These are phyloP conservation scores for Nothophytophthora sp. DNA, from an alignment of 352 stramenopile species.

Conservation along the genomic window DNA sequence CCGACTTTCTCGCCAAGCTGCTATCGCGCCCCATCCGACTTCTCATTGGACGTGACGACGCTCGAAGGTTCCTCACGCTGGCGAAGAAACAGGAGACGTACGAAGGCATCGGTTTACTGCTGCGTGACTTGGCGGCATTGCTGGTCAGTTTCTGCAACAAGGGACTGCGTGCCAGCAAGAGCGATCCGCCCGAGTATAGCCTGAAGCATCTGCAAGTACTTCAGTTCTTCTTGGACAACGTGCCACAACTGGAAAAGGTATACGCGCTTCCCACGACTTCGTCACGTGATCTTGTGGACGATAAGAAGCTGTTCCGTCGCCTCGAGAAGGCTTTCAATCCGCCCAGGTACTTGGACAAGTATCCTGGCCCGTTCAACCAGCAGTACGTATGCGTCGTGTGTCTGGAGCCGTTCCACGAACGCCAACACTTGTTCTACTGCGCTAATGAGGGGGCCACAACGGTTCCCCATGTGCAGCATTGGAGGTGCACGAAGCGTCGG, in stretches of 20 bases:
- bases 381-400: conserved; percentile 66
- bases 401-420: conserved; percentile 68
- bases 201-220: conserved; percentile 69
- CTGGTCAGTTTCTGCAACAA: conserved; percentile 61
- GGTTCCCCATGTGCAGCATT: conserved; percentile 65
- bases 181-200: conserved; percentile 49
- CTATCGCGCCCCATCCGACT: conserved; percentile 50
- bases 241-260: conserved; percentile 63
- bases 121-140: conserved; percentile 40
- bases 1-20: conserved; percentile 50
- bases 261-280: conserved; percentile 35
- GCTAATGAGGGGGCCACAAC: conserved; percentile 21
- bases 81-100: conserved; percentile 46
- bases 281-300: conserved; percentile 36
- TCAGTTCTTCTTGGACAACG: conserved; percentile 65
- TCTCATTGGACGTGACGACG: conserved; percentile 53
- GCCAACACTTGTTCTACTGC: conserved; percentile 83
- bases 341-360: conserved; percentile 52
- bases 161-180: conserved; percentile 46
- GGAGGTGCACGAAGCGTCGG: conserved; percentile 72
- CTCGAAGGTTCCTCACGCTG: conserved; percentile 43
- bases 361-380: conserved; percentile 54
- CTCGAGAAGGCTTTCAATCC: conserved; percentile 64
- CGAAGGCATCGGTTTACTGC: conserved; percentile 31
- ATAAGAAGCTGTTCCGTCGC: conserved; percentile 47